phyloP scores from a whole-genome alignment of 164 flowering plant species.

The Piper longum region DNA sequence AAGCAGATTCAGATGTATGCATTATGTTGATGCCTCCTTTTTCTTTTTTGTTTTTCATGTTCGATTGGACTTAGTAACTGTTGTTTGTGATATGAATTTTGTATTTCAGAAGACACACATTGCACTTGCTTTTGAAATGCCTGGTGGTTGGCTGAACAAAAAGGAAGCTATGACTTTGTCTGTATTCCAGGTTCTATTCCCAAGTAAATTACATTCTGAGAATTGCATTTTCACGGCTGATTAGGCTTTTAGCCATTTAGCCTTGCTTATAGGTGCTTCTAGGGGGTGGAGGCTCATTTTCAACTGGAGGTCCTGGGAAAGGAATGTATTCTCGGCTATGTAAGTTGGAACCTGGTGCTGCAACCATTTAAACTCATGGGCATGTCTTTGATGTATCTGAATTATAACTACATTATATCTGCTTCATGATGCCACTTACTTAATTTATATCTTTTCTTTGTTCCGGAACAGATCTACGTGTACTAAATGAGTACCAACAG shows the following conservation, averaged over 20 bases:
- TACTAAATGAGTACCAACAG: slow-evolving; percentile 48
- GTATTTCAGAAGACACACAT: slow-evolving; percentile 39
- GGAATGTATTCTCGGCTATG: slow-evolving; percentile 80
- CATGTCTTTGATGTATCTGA: neutral
- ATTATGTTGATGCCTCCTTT: neutral
- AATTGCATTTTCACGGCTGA: neutral
- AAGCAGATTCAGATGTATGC: slow-evolving; percentile 45
- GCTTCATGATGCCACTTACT: neutral
- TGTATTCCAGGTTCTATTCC: slow-evolving; percentile 54
- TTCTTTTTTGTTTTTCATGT: neutral
- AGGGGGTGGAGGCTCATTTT: slow-evolving; percentile 91
- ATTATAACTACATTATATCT: no score
- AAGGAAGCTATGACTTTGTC: slow-evolving; percentile 46
- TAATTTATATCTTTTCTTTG: neutral
- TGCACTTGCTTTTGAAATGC: slow-evolving; percentile 69
- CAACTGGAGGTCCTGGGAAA: slow-evolving; percentile 88
- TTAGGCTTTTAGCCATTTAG: neutral
- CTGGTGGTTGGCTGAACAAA: slow-evolving; percentile 65
- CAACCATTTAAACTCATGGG: neutral
- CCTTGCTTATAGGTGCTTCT: slow-evolving; percentile 36
- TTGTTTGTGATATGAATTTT: neutral
- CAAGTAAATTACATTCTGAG: no score
- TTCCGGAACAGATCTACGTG: slow-evolving; percentile 43
- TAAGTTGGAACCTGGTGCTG: slow-evolving; percentile 21
- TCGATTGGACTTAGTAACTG: neutral